Base-by-base conservation (phyloP, 371 early-diverging fungal species). In the Rhizopus microsporus region DNA sequence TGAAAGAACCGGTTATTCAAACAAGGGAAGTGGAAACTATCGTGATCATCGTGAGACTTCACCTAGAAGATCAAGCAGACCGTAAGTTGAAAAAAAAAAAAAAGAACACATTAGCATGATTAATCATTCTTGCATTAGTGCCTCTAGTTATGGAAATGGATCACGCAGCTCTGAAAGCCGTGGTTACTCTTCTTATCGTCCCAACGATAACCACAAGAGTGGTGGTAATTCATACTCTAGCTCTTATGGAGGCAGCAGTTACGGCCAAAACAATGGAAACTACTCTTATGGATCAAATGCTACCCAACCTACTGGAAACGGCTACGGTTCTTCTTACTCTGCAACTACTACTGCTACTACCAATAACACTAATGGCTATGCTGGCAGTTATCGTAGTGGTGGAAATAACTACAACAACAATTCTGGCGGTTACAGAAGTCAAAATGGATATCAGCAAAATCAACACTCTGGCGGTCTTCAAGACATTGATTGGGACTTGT, bases 401-500 rank as follows among this genome's bases (percentile, higher is more conserved):
- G 17, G 34, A 23, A 23, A 23, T 23, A 23, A 23, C n/a, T n/a
- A 29, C 15, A 15, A 31, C 44, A 34, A 16, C 31, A 43, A 30
- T 5, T 50, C 54, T 49, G 61, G 73, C 37, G 67, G 77, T 32
- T 65, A 76, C 38, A 62, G 81, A 37, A 63, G 73, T 35, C 74
- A 79, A 38, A 71, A 78, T 7, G 54, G 78, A 29, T 68, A 70
- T 40, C 85, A 88, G 67, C 75, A 81, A 31, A 86, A 83, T 85
- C 67, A 74, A 56, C 69, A 73, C 53, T 78, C 88, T 5, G 91
- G 90, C 33, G 74, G 69, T 44, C 72, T 90, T 23, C 68, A 75
- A 43, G 75, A 71, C 9, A 88, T 88, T 32, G 77, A 87, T 57
- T 95, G 93, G 92, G 88, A 89, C 63, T 46, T 80, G 7, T 48